Evolutionary conservation across 129 eudicot genomes (phyloP).

Genomic region (Flaveria trinervia): DNA sequence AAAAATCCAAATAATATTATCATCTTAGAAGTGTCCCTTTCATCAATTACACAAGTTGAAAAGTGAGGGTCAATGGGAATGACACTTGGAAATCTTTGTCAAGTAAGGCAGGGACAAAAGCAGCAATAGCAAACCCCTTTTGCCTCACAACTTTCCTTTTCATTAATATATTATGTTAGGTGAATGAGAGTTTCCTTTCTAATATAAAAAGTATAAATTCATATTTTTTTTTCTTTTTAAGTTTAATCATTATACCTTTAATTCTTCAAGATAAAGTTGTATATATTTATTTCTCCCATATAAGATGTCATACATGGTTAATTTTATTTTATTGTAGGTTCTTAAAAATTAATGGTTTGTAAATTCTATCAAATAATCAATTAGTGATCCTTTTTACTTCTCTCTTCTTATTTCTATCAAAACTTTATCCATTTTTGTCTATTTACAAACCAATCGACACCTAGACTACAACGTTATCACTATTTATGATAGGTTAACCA

Average conservation of each 20-base stretch:
- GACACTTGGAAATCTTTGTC: constrained; percentile 37
- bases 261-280: neutral
- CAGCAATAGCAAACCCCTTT: constrained; percentile 21
- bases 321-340: too few relatives aligned
- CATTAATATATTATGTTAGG: constrained; percentile 8
- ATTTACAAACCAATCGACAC: too few relatives aligned
- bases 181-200: neutral
- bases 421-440: too few relatives aligned
- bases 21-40: constrained; percentile 4
- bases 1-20: too few relatives aligned
- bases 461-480: too few relatives aligned
- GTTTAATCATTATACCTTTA: neutral
- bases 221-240: neutral
- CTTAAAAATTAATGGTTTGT: too few relatives aligned
- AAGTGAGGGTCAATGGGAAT: constrained; percentile 27
- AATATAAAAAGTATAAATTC: neutral
- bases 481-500: too few relatives aligned
- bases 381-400: too few relatives aligned
- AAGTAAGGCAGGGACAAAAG: constrained; percentile 32
- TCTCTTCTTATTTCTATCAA: too few relatives aligned
- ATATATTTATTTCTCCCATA: too few relatives aligned
- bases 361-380: too few relatives aligned
- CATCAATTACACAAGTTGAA: constrained; percentile 19
- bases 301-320: too few relatives aligned
- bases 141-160: constrained; percentile 22